A percentile compares a stretch with the other conserved stretches of the same genome.
These are phyloP conservation scores for Nannochloris sp. DNA, from an alignment of 139 green algal genomes.

Conservation along the genomic window DNA sequence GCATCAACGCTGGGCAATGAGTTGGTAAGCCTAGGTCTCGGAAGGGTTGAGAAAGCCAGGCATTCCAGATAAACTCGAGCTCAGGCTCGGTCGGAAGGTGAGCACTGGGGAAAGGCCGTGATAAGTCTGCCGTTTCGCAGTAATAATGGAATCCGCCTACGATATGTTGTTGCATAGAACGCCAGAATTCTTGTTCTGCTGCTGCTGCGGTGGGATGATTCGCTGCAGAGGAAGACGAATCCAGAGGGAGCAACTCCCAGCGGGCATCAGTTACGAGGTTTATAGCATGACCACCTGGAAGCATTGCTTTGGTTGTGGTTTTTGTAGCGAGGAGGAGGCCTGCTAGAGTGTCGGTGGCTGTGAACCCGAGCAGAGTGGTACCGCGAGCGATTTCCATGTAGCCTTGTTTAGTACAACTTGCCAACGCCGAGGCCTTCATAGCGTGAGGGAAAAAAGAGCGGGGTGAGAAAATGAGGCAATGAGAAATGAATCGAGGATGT, in stretches of 20 bases:
- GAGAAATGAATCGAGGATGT: no score
- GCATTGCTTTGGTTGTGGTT: slow-evolving; percentile 46
- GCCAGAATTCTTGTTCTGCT: slow-evolving; percentile 35
- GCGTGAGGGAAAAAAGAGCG: no score
- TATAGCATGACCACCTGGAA: slow-evolving; percentile 85
- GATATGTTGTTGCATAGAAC: slow-evolving; percentile 38
- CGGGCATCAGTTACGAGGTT: slow-evolving; percentile 65
- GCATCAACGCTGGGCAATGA: slow-evolving; percentile 77
- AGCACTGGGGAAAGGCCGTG: slow-evolving; percentile 78
- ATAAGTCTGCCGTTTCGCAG: slow-evolving; percentile 91
- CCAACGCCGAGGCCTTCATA: slow-evolving; percentile 23
- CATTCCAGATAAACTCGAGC: slow-evolving; percentile 89
- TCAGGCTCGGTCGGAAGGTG: slow-evolving; percentile 13
- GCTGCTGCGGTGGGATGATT: background rate
- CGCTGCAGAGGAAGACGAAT: slow-evolving; percentile 30
- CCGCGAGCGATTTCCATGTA: slow-evolving; percentile 45
- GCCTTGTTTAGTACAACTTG: slow-evolving; percentile 7
- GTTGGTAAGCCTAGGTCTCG: slow-evolving; percentile 46
- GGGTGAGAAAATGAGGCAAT: no score
- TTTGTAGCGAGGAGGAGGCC: slow-evolving; percentile 82
- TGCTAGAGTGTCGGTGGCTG: slow-evolving; percentile 43
- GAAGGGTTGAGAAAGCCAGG: slow-evolving; percentile 64
- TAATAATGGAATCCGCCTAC: slow-evolving; percentile 85
- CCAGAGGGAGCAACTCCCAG: slow-evolving; percentile 74
- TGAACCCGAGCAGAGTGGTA: slow-evolving; percentile 77